These are phyloP conservation scores for Gynochthodes officinalis DNA, from an alignment of 257 asterid species.

Conservation along the genomic window DNA sequence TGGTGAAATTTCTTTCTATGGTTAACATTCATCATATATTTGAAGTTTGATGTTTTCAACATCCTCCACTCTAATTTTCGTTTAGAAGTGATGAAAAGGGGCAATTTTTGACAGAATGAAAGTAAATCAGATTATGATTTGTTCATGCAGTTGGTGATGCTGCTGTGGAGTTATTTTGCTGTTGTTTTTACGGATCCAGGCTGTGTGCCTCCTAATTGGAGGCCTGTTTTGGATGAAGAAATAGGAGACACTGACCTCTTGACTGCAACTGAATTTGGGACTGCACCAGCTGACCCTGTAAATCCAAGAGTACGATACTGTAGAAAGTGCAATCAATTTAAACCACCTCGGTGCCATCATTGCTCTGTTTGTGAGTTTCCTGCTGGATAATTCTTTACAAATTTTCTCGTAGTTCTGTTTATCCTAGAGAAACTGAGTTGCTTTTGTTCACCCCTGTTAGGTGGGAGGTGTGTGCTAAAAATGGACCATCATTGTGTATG, in stretches of 20 bases:
- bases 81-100: neutral
- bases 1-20: neutral
- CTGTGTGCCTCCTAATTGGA: constrained; percentile 85
- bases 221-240: constrained; percentile 84
- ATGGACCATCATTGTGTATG: constrained; percentile 99
- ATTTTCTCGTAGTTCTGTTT: constrained; percentile 11
- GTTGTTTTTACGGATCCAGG: constrained; percentile 98
- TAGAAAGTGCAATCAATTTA: constrained; percentile 91
- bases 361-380: constrained; percentile 96
- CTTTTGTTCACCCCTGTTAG: constrained; percentile 32
- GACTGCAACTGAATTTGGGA: constrained; percentile 55
- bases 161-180: constrained; percentile 95
- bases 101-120: neutral
- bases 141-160: constrained; percentile 76
- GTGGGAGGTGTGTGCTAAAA: constrained; percentile 95
- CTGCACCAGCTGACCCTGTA: constrained; percentile 40
- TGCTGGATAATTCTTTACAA: constrained; percentile 14
- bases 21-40: neutral
- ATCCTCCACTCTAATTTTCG: neutral
- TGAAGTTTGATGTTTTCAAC: neutral
- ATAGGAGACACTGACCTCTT: constrained; percentile 74
- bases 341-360: constrained; percentile 99
- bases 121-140: neutral
- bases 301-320: constrained; percentile 66
- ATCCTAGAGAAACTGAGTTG: constrained; percentile 20